phyloP scores from a whole-genome alignment of 768 basidiomycete genomes.

The Phylloporus sp. region DNA sequence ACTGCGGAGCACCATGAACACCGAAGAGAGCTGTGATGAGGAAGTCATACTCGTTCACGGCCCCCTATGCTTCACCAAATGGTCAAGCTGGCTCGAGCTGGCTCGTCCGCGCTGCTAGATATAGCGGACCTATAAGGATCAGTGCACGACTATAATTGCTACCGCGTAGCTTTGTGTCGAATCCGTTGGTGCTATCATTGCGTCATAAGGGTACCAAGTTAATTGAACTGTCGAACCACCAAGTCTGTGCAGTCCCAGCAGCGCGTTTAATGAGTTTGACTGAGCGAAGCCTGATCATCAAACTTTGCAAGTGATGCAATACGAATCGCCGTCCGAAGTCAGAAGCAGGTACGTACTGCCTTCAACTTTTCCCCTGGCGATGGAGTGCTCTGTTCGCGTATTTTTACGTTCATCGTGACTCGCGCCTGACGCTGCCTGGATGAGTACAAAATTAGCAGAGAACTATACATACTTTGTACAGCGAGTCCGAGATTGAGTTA shows the following conservation, averaged over 20 bases:
- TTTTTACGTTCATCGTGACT: not conserved
- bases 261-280: not conserved
- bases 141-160: not conserved
- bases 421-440: not conserved
- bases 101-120: not conserved
- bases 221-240: not conserved
- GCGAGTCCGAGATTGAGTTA: not conserved
- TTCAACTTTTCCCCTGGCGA: too few relatives aligned
- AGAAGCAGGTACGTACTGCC: not conserved
- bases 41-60: conserved; percentile 9
- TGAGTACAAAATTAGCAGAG: too few relatives aligned
- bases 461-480: too few relatives aligned
- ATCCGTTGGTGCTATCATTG: not conserved
- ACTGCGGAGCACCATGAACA: conserved; percentile 20
- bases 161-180: not conserved
- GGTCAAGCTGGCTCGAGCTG: conserved; percentile 1
- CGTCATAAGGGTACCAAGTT: not conserved
- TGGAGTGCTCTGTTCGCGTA: not conserved
- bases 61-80: not conserved
- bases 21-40: conserved; percentile 4
- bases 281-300: not conserved
- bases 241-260: not conserved
- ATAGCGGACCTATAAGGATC: not conserved
- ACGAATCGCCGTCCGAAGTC: not conserved
- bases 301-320: not conserved